Percentiles rank a stretch among this genome's conserved stretches.
phyloP scores from a whole-genome alignment of 768 basidiomycete genomes.

The Rhodosporidiobolus sp. region DNA sequence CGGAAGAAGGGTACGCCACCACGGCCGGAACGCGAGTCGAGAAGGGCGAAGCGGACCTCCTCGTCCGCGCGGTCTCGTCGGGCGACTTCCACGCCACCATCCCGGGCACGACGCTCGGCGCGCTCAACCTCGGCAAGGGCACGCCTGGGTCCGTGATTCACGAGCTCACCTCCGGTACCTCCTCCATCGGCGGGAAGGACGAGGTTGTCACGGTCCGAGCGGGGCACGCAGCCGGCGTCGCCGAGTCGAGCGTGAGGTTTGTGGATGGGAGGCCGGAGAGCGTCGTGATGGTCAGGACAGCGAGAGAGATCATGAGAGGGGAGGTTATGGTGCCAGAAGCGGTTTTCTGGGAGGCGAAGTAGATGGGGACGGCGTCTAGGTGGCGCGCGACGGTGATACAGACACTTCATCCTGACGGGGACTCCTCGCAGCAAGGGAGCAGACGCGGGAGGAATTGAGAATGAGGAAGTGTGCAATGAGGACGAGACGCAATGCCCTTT shows the following conservation, averaged over 20 bases:
- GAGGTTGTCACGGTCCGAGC: slow-evolving; percentile 21
- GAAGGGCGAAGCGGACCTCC: slow-evolving; percentile 11
- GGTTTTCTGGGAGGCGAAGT: neutral
- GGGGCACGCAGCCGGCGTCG: slow-evolving; percentile 31
- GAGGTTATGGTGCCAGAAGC: slow-evolving; percentile 27
- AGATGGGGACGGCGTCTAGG: too few relatives aligned
- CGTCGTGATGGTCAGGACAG: slow-evolving; percentile 38
- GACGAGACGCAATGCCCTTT: too few relatives aligned
- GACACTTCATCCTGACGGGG: too few relatives aligned
- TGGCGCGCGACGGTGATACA: too few relatives aligned
- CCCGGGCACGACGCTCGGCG: slow-evolving; percentile 37
- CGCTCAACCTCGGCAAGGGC: slow-evolving; percentile 26
- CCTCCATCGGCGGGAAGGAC: neutral
- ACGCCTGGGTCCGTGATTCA: slow-evolving; percentile 23
- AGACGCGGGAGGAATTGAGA: too few relatives aligned
- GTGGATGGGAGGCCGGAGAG: neutral
- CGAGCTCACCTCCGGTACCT: neutral
- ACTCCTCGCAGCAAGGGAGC: too few relatives aligned
- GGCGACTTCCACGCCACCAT: slow-evolving; percentile 40
- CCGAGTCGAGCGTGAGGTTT: slow-evolving; percentile 31
- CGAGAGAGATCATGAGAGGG: slow-evolving; percentile 38
- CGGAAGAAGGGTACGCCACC: slow-evolving; percentile 7
- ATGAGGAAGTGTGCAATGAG: too few relatives aligned
- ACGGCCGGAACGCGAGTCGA: neutral
- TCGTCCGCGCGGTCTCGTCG: slow-evolving; percentile 25